A percentile compares a stretch with the other conserved stretches of the same genome.
phyloP scores from a whole-genome alignment of 305 asterid species.

The Vinca major region DNA sequence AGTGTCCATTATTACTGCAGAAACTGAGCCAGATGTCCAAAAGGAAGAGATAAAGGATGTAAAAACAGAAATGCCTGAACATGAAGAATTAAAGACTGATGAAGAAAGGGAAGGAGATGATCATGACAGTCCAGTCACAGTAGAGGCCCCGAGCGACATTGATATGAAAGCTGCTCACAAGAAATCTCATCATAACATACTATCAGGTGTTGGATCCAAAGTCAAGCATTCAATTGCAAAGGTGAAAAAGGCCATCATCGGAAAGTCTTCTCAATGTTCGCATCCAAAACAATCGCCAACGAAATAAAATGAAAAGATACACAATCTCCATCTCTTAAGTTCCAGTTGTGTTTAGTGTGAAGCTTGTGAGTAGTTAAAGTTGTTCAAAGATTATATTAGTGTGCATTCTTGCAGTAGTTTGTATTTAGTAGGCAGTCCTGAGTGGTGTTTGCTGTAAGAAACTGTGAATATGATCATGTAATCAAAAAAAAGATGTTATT shows the following conservation, averaged over 20 bases:
- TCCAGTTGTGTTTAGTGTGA: background rate
- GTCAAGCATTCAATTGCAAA: conserved; percentile 88
- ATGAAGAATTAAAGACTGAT: conserved; percentile 28
- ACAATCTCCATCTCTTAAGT: background rate
- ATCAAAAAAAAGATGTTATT: background rate
- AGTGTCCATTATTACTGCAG: conserved; percentile 16
- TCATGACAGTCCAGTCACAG: conserved; percentile 54
- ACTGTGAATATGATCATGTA: background rate
- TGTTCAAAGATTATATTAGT: background rate
- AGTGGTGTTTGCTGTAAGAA: background rate
- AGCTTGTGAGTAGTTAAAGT: background rate
- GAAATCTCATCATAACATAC: conserved; percentile 69
- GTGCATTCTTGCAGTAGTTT: background rate
- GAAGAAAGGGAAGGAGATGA: conserved; percentile 37
- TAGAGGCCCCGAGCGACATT: conserved; percentile 41
- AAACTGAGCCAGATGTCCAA: conserved; percentile 20
- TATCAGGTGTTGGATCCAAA: conserved; percentile 85
- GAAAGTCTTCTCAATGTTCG: conserved; percentile 61
- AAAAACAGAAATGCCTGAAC: conserved; percentile 20
- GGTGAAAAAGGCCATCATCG: conserved; percentile 81
- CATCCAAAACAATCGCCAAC: conserved; percentile 56
- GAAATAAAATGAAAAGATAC: conserved; percentile 20
- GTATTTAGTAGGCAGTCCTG: background rate
- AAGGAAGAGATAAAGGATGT: conserved; percentile 27
- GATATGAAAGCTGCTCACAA: conserved; percentile 49